Percentiles rank a stretch among this genome's conserved stretches.
These are phyloP conservation scores for Acacia confusa DNA, from an alignment of 306 rosid genomes.

Conservation along the genomic window DNA sequence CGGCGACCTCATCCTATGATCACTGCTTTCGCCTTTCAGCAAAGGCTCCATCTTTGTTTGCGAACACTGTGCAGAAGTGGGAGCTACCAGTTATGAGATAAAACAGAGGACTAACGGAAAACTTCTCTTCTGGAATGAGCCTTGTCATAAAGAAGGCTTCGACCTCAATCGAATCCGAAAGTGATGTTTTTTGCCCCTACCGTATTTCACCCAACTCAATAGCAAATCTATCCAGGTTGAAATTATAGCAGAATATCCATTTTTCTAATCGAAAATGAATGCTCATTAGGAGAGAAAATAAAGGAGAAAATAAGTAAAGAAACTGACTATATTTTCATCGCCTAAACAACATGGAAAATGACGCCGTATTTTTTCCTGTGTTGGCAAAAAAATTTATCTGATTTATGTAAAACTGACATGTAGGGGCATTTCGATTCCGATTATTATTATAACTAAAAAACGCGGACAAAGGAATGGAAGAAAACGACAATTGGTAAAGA, in stretches of 20 bases:
- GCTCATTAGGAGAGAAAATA: not conserved
- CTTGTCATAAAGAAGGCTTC: not conserved
- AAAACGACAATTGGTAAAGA: not conserved
- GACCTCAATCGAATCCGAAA: not conserved
- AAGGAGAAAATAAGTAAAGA: not conserved
- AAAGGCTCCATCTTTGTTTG: slow-evolving; percentile 59
- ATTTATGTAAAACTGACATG: not conserved
- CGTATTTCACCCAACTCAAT: not conserved
- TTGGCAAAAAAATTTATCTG: not conserved
- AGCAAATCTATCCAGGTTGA: not conserved
- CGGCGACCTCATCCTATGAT: not conserved
- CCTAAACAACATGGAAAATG: not conserved
- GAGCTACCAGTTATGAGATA: not conserved
- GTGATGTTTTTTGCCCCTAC: not conserved
- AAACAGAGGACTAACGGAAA: not conserved
- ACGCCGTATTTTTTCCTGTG: not conserved
- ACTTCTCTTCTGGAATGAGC: not conserved
- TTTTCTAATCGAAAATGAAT: not conserved
- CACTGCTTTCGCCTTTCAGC: slow-evolving; percentile 63
- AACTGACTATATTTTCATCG: no score
- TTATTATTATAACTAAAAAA: not conserved
- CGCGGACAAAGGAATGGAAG: not conserved
- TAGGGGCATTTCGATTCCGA: not conserved
- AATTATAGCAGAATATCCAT: not conserved
- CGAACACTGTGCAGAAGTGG: not conserved